phyloP scores from a whole-genome alignment of 164 flowering plant species.

The Berberis vulgaris region DNA sequence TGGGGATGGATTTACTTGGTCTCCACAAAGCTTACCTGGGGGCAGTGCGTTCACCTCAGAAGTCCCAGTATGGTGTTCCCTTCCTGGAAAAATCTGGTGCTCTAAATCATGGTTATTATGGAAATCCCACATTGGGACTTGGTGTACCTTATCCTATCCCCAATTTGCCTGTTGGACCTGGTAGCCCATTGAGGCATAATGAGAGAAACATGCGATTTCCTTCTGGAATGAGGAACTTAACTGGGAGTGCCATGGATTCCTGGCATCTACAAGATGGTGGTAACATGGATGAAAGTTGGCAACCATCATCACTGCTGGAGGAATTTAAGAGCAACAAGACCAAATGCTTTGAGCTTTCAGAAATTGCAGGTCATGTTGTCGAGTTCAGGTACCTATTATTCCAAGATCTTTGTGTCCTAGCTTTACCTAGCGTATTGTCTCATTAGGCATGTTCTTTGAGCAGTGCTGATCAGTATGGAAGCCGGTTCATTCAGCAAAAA shows the following conservation, averaged over 20 bases:
- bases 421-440: neutral
- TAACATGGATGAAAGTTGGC: conserved; percentile 39
- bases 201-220: conserved; percentile 52
- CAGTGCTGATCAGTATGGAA: conserved; percentile 98
- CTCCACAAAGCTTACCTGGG: conserved; percentile 75
- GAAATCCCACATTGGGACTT: conserved; percentile 49
- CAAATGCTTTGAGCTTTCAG: conserved; percentile 80
- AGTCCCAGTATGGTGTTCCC: conserved; percentile 54
- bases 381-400: conserved; percentile 65
- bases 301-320: conserved; percentile 69
- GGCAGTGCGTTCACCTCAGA: conserved; percentile 49
- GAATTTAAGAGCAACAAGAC: conserved; percentile 89
- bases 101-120: conserved; percentile 46
- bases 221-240: conserved; percentile 59
- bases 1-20: conserved; percentile 50
- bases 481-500: conserved; percentile 96
- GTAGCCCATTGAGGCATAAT: conserved; percentile 50
- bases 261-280: conserved; percentile 58
- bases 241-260: conserved; percentile 52
- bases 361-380: conserved; percentile 84
- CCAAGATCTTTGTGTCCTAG: neutral
- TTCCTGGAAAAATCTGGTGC: conserved; percentile 46
- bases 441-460: conserved; percentile 12
- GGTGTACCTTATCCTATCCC: conserved; percentile 59
- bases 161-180: conserved; percentile 50